These are phyloP conservation scores for Monosporascus ibericus DNA, from an alignment of 2,329 filamentous ascomycete genomes.

Conservation along the genomic window DNA sequence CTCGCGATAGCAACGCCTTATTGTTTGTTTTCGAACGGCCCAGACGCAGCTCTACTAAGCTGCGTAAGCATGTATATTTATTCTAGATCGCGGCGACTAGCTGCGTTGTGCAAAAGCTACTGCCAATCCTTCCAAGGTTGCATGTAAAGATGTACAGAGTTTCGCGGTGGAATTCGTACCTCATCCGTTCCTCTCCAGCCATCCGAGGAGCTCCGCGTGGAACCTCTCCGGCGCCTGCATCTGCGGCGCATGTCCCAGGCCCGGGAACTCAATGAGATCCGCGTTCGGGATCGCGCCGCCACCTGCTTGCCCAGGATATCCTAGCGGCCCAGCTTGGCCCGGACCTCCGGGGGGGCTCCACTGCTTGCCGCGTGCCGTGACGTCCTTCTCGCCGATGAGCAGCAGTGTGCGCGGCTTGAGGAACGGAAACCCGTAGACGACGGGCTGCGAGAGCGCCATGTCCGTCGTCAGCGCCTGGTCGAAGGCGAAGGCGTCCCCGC, in stretches of 20 bases:
- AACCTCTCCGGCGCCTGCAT: conserved; percentile 43
- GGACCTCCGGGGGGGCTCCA: conserved; percentile 41
- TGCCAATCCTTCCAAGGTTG: no score
- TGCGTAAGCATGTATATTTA: no score
- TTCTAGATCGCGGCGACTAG: no score
- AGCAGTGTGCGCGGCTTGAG: conserved; percentile 41
- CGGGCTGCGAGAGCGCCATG: conserved; percentile 47
- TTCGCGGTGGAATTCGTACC: neutral
- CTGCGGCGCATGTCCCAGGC: conserved; percentile 47
- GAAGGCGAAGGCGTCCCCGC: conserved; percentile 35
- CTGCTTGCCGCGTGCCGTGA: conserved; percentile 47
- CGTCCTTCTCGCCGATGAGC: conserved; percentile 45
- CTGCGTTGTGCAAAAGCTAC: no score
- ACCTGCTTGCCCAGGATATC: conserved; percentile 41
- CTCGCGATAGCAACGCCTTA: no score
- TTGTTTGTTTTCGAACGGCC: no score
- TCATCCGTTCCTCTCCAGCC: conserved; percentile 25
- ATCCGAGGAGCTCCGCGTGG: conserved; percentile 38
- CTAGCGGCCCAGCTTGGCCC: conserved; percentile 41
- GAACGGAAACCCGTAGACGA: conserved; percentile 42
- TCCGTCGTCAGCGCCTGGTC: conserved; percentile 48
- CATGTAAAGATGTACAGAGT: no score
- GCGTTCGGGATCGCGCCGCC: conserved; percentile 36
- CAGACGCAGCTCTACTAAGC: no score
- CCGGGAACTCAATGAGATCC: conserved; percentile 39